These are phyloP conservation scores for Neoboletus magnificus DNA, from an alignment of 768 basidiomycete species.

Conservation along the genomic window DNA sequence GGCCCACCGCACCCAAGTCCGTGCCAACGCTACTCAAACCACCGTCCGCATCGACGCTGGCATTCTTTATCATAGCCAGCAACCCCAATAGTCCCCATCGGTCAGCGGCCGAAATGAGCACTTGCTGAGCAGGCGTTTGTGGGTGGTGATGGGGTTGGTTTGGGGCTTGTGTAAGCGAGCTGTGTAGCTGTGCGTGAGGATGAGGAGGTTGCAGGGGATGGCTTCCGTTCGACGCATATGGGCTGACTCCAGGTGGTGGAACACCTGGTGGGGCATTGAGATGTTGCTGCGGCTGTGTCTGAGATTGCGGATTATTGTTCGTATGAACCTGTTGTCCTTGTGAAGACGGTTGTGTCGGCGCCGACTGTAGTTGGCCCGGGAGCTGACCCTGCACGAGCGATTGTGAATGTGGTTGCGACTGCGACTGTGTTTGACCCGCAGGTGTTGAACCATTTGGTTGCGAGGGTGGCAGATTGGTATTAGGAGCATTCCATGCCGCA, in stretches of 20 bases:
- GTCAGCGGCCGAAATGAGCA: constrained; percentile 89
- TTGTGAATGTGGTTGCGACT: constrained; percentile 26
- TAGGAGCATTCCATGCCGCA: constrained; percentile 64
- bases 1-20: constrained; percentile 86
- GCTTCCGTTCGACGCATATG: constrained; percentile 36
- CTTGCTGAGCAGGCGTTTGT: constrained; percentile 90
- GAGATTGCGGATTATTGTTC: constrained; percentile 33
- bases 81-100: constrained; percentile 90
- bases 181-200: constrained; percentile 36
- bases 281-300: constrained; percentile 41
- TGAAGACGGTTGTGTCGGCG: constrained; percentile 24
- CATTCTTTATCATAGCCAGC: constrained; percentile 82
- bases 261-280: constrained; percentile 53
- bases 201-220: constrained; percentile 32
- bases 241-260: constrained; percentile 36
- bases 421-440: constrained; percentile 19
- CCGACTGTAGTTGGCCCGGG: constrained; percentile 16
- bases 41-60: constrained; percentile 70
- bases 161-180: constrained; percentile 27
- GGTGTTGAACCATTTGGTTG: constrained; percentile 29
- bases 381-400: constrained; percentile 23
- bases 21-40: constrained; percentile 83
- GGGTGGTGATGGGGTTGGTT: constrained; percentile 51
- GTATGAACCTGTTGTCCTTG: constrained; percentile 29
- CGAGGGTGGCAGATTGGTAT: constrained; percentile 40